These are phyloP conservation scores for Phenoliferia sp. DNA, from an alignment of 1,284 basidiomycete species.

Conservation along the genomic window DNA sequence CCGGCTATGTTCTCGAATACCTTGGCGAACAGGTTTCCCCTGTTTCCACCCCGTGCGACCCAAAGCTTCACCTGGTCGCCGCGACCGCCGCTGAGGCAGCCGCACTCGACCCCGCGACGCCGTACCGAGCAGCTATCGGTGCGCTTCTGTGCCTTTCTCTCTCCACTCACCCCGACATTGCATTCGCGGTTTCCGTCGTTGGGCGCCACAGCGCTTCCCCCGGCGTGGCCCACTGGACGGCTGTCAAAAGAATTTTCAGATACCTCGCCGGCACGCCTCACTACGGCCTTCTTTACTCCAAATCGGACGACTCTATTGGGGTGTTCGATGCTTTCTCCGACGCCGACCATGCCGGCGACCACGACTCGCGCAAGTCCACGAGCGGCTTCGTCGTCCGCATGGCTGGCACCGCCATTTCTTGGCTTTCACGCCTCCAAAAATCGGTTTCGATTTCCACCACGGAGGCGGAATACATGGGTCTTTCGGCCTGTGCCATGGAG, in stretches of 20 bases:
- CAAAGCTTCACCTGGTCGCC: not conserved
- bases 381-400: slow-evolving; percentile 45
- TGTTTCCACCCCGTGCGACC: not conserved
- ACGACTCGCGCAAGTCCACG: slow-evolving; percentile 40
- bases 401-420: slow-evolving; percentile 41
- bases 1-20: slow-evolving; percentile 44
- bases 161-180: slow-evolving; percentile 47
- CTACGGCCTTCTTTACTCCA: slow-evolving; percentile 34
- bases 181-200: slow-evolving; percentile 44
- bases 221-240: slow-evolving; percentile 44
- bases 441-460: slow-evolving; percentile 43
- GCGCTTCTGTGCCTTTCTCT: slow-evolving; percentile 47
- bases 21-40: slow-evolving; percentile 40
- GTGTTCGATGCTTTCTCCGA: slow-evolving; percentile 46
- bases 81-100: not conserved
- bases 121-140: slow-evolving; percentile 44
- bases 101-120: not conserved
- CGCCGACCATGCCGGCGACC: slow-evolving; percentile 45
- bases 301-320: not conserved
- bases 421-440: slow-evolving; percentile 45
- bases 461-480: slow-evolving; percentile 49
- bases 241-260: slow-evolving; percentile 44
- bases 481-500: slow-evolving; percentile 49
- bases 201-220: slow-evolving; percentile 39
- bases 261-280: slow-evolving; percentile 52